Conservation (phyloP, 1,284 basidiomycete species). For the Apiotrichum montevideense region DNA sequence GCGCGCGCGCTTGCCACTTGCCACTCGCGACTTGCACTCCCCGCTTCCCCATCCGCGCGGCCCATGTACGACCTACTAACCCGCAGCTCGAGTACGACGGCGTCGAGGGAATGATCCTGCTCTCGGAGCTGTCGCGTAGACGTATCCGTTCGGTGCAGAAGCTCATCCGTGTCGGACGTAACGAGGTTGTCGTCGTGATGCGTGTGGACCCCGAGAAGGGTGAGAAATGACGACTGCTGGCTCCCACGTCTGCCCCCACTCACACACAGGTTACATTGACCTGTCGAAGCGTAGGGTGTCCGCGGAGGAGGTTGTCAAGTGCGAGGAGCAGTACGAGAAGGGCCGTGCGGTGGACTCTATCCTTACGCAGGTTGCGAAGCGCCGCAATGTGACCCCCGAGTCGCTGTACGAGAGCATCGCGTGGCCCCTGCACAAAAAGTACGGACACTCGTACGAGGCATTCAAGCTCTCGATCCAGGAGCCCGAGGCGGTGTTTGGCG, state of each 20-base stretch:
- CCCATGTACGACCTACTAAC: neutral
- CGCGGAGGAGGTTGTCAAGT: constrained; percentile 95
- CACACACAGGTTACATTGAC: constrained; percentile 83
- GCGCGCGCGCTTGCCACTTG: too few species aligned
- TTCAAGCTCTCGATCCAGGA: constrained; percentile 92
- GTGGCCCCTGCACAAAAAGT: constrained; percentile 89
- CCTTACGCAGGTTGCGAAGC: constrained; percentile 87
- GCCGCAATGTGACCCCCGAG: constrained; percentile 54
- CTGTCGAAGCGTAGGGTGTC: constrained; percentile 98
- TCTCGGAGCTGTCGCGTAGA: constrained; percentile 91
- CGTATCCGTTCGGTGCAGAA: constrained; percentile 98
- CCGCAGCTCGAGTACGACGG: constrained; percentile 93
- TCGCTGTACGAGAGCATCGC: constrained; percentile 82
- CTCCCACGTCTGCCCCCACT: neutral
- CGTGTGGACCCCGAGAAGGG: constrained; percentile 99
- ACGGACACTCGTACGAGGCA: constrained; percentile 94
- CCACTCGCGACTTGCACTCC: too few species aligned
- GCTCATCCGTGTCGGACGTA: constrained; percentile 92
- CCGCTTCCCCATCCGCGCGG: too few species aligned
- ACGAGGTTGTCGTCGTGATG: constrained; percentile 97
- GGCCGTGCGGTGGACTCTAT: constrained; percentile 92
- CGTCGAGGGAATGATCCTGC: constrained; percentile 98
- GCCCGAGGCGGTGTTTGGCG: constrained; percentile 74
- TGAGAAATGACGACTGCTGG: constrained; percentile 29
- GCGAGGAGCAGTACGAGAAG: constrained; percentile 98